These are phyloP conservation scores for Lumnitzera littorea DNA, from an alignment of 345 rosid genomes.

Conservation along the genomic window DNA sequence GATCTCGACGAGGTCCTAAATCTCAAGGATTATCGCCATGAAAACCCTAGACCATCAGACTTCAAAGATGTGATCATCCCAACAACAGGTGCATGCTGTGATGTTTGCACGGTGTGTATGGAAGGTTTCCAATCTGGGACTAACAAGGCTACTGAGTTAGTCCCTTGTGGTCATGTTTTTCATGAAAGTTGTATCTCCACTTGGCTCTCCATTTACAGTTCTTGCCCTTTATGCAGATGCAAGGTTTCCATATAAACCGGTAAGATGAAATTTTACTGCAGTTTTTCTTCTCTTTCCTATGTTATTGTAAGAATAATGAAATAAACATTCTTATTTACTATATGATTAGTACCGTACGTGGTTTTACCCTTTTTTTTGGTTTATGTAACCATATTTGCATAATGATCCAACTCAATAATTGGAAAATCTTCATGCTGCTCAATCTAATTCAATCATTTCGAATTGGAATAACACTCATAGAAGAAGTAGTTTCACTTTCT, in stretches of 20 bases:
- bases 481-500: too few species aligned
- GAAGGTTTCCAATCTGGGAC: slow-evolving; percentile 8
- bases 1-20: slow-evolving; percentile 12
- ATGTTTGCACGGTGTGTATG: slow-evolving; percentile 16
- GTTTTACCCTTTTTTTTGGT: too few species aligned
- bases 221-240: slow-evolving; percentile 22
- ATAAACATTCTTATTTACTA: too few species aligned
- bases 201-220: slow-evolving; percentile 14
- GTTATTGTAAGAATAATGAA: neutral
- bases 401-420: too few species aligned
- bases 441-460: too few species aligned
- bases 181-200: slow-evolving; percentile 20
- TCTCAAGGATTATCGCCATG: neutral
- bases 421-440: too few species aligned
- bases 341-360: too few species aligned
- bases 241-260: slow-evolving; percentile 1
- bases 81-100: neutral
- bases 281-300: too few species aligned
- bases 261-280: neutral
- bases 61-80: neutral
- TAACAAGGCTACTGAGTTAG: neutral
- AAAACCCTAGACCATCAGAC: neutral
- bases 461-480: too few species aligned
- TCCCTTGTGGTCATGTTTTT: slow-evolving; percentile 21
- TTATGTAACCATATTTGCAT: too few species aligned